Base-by-base conservation (phyloP, 768 basidiomycete species). In the Sporobolomyces roseus region DNA sequence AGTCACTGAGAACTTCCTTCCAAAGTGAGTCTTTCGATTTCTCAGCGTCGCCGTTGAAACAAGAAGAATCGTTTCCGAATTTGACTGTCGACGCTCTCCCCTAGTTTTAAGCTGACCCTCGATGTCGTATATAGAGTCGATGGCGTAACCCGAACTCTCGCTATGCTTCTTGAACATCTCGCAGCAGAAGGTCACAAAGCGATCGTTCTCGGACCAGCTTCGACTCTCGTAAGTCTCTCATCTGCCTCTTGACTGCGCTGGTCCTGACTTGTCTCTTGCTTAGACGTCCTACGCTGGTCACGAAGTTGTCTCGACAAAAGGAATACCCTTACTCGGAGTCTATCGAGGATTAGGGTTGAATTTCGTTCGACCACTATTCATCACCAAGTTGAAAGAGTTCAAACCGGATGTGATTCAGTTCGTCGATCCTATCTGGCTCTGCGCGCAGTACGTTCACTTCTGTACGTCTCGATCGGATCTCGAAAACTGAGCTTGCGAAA, bases 401-500 rank as follows among this genome's bases (percentile, higher is more conserved):
- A 76, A 79, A 60, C 81, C 82, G 0, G 80, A 82, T 61, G 79
- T 82, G 2, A 77, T 82, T 9, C 81, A 82, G 65, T 79, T 82
- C 27, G 75, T 81, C 49, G 81, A 82, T 75, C 81, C 82, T 4
- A 81, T 83, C 48, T 83, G 81, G 81, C 79, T 83, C 6, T 81
- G 81, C 23, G 81, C 79, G 1, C 81, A 82, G 62, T 46, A 25
- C 32, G 36, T 25, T 9, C 38, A 9, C 25, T 55, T 48, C 27
- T 45, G 8, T 17, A 21, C 17, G 17, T 2, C 2, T 12, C 7
- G 1, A 9, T 6, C 38, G n/a, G 19, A 41, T 36, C 19, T 1
- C 49, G 25, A 2, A 16, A 25, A 0, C 36, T 43, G 19, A 54
- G 8, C 25, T 50, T 10, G 27, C 1, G 23, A 27, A 19, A 4